Conservation (phyloP, 495 filamentous ascomycete genomes). For the Penicillium antarcticum region DNA sequence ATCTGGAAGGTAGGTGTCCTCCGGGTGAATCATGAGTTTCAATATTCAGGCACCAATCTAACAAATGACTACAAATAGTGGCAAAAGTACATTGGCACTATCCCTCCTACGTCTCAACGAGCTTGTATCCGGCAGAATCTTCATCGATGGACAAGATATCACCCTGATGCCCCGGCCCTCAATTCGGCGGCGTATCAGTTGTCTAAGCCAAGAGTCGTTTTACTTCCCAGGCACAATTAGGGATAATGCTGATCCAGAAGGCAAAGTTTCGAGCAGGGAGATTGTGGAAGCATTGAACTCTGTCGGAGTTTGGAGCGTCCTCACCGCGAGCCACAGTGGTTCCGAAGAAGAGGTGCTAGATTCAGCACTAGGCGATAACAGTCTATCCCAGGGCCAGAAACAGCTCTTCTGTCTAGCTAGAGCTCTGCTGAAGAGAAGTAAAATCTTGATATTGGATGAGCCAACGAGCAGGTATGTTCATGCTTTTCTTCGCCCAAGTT, state of each 20-base stretch:
- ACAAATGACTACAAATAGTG: conserved; percentile 30
- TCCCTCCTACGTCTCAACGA: conserved; percentile 55
- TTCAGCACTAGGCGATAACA: conserved; percentile 18
- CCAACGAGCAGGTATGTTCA: conserved; percentile 39
- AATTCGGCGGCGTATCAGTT: conserved; percentile 50
- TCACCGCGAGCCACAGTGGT: background rate
- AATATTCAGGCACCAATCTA: background rate
- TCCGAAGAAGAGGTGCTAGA: conserved; percentile 49
- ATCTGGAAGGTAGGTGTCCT: conserved; percentile 25
- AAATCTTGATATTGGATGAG: conserved; percentile 43
- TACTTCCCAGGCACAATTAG: conserved; percentile 54
- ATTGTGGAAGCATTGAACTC: conserved; percentile 39
- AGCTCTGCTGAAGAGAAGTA: conserved; percentile 45
- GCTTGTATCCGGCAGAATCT: conserved; percentile 44
- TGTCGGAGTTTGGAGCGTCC: conserved; percentile 24
- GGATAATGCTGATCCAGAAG: conserved; percentile 52
- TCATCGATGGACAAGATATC: conserved; percentile 54
- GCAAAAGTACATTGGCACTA: conserved; percentile 59
- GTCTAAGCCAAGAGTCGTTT: conserved; percentile 58
- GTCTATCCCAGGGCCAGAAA: conserved; percentile 53
- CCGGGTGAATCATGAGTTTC: background rate
- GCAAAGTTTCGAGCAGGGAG: conserved; percentile 21
- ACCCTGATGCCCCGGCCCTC: conserved; percentile 42
- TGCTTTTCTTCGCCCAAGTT: background rate
- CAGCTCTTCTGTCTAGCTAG: conserved; percentile 59